Conservation (phyloP, 1,284 basidiomycete species). For the Malassezia nana region DNA sequence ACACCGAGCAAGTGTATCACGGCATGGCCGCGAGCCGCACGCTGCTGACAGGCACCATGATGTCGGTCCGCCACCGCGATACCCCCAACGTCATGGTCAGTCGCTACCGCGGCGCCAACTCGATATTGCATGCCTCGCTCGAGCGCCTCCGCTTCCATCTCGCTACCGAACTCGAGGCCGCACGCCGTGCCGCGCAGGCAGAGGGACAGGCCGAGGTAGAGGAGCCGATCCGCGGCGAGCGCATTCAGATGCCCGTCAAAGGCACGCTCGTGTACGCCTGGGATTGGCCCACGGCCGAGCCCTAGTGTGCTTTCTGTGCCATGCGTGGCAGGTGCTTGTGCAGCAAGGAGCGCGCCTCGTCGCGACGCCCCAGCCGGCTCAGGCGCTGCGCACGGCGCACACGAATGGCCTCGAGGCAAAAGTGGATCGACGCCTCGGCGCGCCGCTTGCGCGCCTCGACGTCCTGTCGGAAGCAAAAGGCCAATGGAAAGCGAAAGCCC, state of each 20-base stretch:
- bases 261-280: conserved; percentile 17
- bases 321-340: not conserved
- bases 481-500: conserved; percentile 63
- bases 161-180: conserved; percentile 10
- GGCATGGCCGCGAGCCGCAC: conserved; percentile 35
- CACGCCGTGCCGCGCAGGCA: conserved; percentile 6
- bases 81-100: conserved; percentile 22
- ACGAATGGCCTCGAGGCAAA: conserved; percentile 42
- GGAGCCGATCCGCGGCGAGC: conserved; percentile 20
- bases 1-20: conserved; percentile 44
- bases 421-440: conserved; percentile 62
- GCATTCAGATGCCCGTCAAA: conserved; percentile 12
- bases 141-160: conserved; percentile 20
- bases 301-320: not conserved
- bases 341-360: not conserved
- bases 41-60: conserved; percentile 24
- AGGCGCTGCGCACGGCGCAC: conserved; percentile 34
- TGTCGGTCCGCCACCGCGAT: conserved; percentile 27
- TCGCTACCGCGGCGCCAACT: conserved; percentile 31
- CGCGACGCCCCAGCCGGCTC: conserved; percentile 20
- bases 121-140: conserved; percentile 27
- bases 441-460: conserved; percentile 58
- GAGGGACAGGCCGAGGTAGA: conserved; percentile 12
- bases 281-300: conserved; percentile 14
- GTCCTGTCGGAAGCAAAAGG: conserved; percentile 58